phyloP scores from a whole-genome alignment of 164 flowering plant species.

The Brasenia schreberi region DNA sequence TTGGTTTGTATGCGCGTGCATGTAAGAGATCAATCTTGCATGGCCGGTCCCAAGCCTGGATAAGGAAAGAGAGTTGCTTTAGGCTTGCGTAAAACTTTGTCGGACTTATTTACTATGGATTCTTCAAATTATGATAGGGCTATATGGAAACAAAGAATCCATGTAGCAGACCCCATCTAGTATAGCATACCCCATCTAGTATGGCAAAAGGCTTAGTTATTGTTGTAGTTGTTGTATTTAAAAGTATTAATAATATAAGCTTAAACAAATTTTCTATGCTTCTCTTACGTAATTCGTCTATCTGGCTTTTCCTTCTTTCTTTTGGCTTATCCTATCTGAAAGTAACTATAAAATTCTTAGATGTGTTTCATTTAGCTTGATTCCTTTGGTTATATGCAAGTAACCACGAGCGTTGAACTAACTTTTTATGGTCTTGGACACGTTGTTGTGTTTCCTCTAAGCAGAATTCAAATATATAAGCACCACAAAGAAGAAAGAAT shows the following conservation, averaged over 20 bases:
- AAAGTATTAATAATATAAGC: background rate
- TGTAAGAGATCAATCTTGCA: too few species aligned
- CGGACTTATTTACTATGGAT: too few species aligned
- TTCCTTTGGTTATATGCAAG: background rate
- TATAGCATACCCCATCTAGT: too few species aligned
- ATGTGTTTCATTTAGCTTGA: background rate
- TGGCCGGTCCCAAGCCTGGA: too few species aligned
- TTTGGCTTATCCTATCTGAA: background rate
- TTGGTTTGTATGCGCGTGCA: too few species aligned
- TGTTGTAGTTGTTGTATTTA: too few species aligned
- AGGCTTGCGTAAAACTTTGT: too few species aligned
- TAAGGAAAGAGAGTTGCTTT: too few species aligned
- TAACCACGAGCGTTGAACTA: background rate
- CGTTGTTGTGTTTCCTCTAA: background rate
- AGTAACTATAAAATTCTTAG: background rate
- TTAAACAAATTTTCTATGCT: background rate
- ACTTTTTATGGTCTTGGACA: background rate
- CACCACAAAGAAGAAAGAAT: slow-evolving; percentile 96
- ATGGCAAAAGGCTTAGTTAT: too few species aligned
- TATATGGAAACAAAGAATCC: too few species aligned
- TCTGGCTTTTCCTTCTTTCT: background rate
- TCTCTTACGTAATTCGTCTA: background rate
- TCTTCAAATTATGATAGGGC: too few species aligned
- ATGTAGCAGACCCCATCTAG: too few species aligned
- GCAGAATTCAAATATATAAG: slow-evolving; percentile 84